phyloP scores from a whole-genome alignment of 148 eudicot species.

The Persicaria tinctoria region DNA sequence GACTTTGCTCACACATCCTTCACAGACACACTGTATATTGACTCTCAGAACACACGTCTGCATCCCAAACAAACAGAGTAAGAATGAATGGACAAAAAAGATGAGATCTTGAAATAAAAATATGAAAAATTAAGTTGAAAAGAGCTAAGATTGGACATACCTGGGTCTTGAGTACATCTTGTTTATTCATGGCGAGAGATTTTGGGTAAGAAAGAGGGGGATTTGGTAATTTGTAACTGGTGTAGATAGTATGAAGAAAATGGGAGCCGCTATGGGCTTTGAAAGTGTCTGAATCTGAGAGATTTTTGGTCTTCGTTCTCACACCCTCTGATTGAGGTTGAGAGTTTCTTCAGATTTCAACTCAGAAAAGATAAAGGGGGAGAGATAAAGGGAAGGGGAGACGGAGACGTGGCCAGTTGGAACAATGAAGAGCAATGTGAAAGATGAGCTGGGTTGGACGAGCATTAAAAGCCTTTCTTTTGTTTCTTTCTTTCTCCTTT shows the following conservation, averaged over 20 bases:
- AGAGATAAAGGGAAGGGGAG: neutral
- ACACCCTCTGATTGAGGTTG: neutral
- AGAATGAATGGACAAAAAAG: neutral
- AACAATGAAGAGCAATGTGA: slow-evolving; percentile 4
- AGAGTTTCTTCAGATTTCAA: neutral
- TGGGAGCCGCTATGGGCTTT: neutral
- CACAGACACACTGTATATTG: slow-evolving; percentile 87
- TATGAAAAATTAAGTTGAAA: too few species aligned
- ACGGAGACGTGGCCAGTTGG: slow-evolving; percentile 13
- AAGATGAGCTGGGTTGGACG: slow-evolving; percentile 8
- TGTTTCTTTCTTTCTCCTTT: neutral
- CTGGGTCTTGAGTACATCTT: slow-evolving; percentile 16
- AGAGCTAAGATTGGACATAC: neutral
- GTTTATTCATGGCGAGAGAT: slow-evolving; percentile 13
- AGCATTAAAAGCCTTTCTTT: slow-evolving; percentile 8
- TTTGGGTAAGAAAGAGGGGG: too few species aligned
- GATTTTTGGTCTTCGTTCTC: neutral
- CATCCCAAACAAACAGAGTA: neutral
- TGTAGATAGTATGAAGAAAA: neutral
- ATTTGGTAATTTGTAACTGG: too few species aligned
- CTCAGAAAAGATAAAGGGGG: slow-evolving; percentile 2
- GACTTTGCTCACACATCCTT: slow-evolving; percentile 78
- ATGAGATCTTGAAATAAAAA: neutral
- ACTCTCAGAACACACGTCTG: slow-evolving; percentile 78
- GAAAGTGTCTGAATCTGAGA: neutral